Percentiles rank a stretch among this genome's conserved stretches.
phyloP scores from a whole-genome alignment of 108 stramenopile species.

The Cyclotella distinguenda region DNA sequence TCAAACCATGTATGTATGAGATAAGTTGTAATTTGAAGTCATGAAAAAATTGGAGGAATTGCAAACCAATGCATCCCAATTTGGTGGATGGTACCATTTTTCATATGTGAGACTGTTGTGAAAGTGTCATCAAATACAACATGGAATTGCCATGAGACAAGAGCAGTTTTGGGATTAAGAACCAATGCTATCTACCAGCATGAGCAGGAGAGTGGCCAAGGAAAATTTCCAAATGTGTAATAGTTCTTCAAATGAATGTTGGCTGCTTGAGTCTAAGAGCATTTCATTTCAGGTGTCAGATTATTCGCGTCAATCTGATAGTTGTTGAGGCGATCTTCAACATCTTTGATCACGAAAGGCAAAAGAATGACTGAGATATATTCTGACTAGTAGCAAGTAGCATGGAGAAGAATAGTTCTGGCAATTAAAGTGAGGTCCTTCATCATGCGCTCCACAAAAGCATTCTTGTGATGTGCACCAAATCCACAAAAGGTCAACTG shows the following conservation, averaged over 20 bases:
- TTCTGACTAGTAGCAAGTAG: slow-evolving; percentile 8
- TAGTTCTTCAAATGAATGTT: slow-evolving; percentile 4
- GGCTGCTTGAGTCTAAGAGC: not conserved
- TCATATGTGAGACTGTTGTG: slow-evolving; percentile 14
- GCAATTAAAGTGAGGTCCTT: slow-evolving; percentile 16
- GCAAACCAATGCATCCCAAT: slow-evolving; percentile 17
- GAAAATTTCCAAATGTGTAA: slow-evolving; percentile 26
- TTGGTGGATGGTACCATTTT: slow-evolving; percentile 5
- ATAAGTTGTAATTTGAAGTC: not conserved
- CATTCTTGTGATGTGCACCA: slow-evolving; percentile 33
- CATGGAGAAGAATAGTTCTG: slow-evolving; percentile 15
- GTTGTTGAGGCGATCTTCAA: slow-evolving; percentile 5
- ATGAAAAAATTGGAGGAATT: slow-evolving; percentile 10
- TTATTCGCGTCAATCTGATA: slow-evolving; percentile 2
- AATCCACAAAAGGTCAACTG: slow-evolving; percentile 20
- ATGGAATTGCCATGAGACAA: slow-evolving; percentile 31
- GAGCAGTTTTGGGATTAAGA: slow-evolving; percentile 29
- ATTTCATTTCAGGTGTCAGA: slow-evolving; percentile 1
- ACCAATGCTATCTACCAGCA: slow-evolving; percentile 33
- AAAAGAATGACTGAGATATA: slow-evolving; percentile 15
- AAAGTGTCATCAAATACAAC: slow-evolving; percentile 18
- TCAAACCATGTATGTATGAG: not conserved
- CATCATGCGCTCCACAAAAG: slow-evolving; percentile 16
- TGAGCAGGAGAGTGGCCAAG: slow-evolving; percentile 34
- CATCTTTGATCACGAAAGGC: slow-evolving; percentile 20